phyloP scores from a whole-genome alignment of 176 grass and related monocot genomes.

The Phoenix roebelenii region DNA sequence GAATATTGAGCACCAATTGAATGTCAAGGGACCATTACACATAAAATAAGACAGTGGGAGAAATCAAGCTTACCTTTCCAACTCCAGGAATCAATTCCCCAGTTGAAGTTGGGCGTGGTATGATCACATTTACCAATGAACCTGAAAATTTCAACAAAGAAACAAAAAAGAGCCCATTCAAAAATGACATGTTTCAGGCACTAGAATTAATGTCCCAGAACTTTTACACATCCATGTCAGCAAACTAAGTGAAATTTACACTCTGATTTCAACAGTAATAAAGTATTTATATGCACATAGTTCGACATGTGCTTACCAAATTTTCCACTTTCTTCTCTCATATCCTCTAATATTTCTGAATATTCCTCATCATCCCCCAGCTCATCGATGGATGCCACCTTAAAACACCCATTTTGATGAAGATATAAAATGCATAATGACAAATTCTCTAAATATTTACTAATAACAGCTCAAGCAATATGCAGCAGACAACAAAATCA shows the following conservation, averaged over 20 bases:
- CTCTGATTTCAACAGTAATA: background rate
- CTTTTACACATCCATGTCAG: background rate
- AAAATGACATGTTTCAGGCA: background rate
- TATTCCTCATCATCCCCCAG: constrained; percentile 22
- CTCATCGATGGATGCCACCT: constrained; percentile 21
- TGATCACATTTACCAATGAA: constrained; percentile 15
- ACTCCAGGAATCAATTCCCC: constrained; percentile 22
- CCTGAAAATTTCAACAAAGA: constrained; percentile 4
- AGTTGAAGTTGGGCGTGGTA: constrained; percentile 16
- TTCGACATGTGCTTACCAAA: constrained; percentile 16
- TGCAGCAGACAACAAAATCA: too few relatives aligned
- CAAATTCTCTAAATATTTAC: background rate
- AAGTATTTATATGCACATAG: background rate
- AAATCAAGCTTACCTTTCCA: constrained; percentile 10
- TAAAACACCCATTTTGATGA: background rate
- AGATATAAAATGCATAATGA: constrained; percentile 1
- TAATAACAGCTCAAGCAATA: too few relatives aligned
- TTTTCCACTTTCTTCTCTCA: constrained; percentile 28
- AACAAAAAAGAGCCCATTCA: background rate
- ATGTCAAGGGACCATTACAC: too few relatives aligned
- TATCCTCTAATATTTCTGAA: constrained; percentile 26
- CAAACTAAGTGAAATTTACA: background rate
- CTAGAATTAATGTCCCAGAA: background rate
- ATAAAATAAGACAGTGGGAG: background rate
- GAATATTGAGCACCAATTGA: too few relatives aligned